These are phyloP conservation scores for Actinidia chinensis DNA, from an alignment of 179 eudicot genomes.

Conservation along the genomic window DNA sequence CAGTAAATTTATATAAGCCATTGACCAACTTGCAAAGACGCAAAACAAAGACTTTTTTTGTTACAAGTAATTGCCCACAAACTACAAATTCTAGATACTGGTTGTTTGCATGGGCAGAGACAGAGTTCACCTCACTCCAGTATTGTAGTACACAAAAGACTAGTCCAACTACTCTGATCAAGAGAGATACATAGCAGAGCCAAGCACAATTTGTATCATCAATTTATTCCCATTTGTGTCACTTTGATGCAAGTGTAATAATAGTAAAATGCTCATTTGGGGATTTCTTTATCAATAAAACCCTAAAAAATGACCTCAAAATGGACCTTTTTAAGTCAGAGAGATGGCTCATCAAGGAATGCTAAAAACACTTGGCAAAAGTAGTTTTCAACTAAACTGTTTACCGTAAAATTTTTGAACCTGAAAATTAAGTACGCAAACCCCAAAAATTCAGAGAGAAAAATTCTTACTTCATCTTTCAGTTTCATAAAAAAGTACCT, in stretches of 20 bases:
- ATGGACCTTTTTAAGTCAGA: not conserved
- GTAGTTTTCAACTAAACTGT: not conserved
- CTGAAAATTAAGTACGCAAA: not conserved
- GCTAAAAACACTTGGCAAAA: not conserved
- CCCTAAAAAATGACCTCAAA: not conserved
- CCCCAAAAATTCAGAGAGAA: not conserved
- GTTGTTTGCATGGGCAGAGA: conserved; percentile 7
- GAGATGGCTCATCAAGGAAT: not conserved
- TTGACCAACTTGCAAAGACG: conserved; percentile 14
- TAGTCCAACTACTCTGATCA: not conserved
- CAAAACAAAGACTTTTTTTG: not conserved
- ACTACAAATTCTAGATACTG: not conserved
- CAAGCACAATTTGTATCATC: not conserved
- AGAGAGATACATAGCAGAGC: not conserved
- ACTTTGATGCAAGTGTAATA: not conserved
- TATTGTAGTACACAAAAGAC: not conserved
- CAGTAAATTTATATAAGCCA: not conserved
- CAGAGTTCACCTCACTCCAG: conserved; percentile 2
- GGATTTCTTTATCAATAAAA: no score
- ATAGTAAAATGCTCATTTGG: conserved; percentile 2
- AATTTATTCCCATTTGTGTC: not conserved
- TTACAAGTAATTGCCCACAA: not conserved
- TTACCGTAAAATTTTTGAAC: not conserved
- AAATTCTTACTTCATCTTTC: not conserved
- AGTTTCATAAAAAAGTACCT: not conserved